Base-by-base conservation (phyloP, 2,329 filamentous ascomycete species). In the Penicillium nordicum region DNA sequence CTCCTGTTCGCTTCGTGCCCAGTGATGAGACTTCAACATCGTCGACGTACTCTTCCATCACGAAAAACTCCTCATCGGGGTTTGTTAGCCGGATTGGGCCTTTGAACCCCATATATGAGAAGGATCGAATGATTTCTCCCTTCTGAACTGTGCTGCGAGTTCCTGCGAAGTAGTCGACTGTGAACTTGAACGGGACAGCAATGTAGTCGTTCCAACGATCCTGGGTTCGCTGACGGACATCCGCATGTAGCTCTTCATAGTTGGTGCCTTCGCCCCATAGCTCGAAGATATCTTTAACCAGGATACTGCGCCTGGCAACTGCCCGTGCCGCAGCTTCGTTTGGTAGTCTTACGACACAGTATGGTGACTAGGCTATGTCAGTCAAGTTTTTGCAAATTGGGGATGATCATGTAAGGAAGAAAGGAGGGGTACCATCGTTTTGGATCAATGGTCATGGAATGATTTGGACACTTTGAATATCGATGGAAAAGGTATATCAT, bases 281-380 rank as follows among this genome's bases (percentile, higher is more conserved):
- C 70, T 95, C 91, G 77, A 94, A 90, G 63, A 97, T 89, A 44
- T 84, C 86, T 74, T 92, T 89, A 25, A 86, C 85, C 48, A 97
- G 82, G 63, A 97, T 89, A 45, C 90, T 91, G 60, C 93, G 88
- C 48, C 80, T 78, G 47, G 95, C 81, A 23, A 97, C 80, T 9
- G 78, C 77, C 48, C 79, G 79, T 7, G 92, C 92, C 23, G 84
- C 84, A 23, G 81, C 79, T 60, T 82, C 79, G 41, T 88, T 85
- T 37, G 83, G 80, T 14, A 97, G 80, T 47, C 80, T 81, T 50
- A 96, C 81, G 57, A 96, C 78, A 71, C 90, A 95, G 70, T 93
- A 94, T 40, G 94, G 94, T 41, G 91, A 92, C 90, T 96, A 57
- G 57, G 29, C 27, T 10, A 46, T 41, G 52, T 53, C 44, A 45